Evolutionary conservation across 169 alveolate species (phyloP), one percentile per base, ranked within the genome.

Genomic region (Plasmodium coatneyi): DNA sequence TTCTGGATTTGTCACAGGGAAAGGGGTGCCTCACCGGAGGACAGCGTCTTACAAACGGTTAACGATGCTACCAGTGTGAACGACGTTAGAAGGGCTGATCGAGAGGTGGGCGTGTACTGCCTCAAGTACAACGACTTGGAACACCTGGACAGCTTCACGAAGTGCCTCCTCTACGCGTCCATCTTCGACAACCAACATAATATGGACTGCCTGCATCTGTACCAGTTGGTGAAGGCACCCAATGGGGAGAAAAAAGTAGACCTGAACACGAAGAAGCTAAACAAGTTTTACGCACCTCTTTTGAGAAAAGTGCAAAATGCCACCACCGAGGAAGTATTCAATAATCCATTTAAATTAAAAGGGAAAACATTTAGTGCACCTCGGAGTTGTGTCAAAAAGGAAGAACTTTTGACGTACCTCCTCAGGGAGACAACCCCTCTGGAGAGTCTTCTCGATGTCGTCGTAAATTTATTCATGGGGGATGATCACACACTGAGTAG

Each of bases 131-230:
- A 52, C 34, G 79, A 87, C 49, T 9, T 87, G 39, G 25, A 39
- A 34, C 36, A 78, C 71, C 70, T 87, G 28, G 78, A 87, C 41
- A 25, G 5, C n/a, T 71, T 43, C 30, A 87, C 93, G 2, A 74
- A 28, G 28, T 36, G 36, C 46, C 71, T 87, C 34, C 49, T 87
- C 7, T 78, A 54, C 46, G n/a, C 93, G 6, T n/a, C 93, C 10
- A 54, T 78, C 4, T 87, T 52, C 80, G 93, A 87, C 19, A 78
- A 46, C 25, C 93, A 87, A 19, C 82, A 79, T 9, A 52, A 87
- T 41, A 43, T 79, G 30, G 93, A 87, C 19, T 87, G 86, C 5
- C 14, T 87, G 14, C 46, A 78, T 14, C 79, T 87, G 16, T 87
- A 79, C n/a, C 5, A 54, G 14, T 43, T 84, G 16, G 12, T 7